Base-by-base conservation (phyloP, 768 basidiomycete species). In the Atractiella rhizophila region DNA sequence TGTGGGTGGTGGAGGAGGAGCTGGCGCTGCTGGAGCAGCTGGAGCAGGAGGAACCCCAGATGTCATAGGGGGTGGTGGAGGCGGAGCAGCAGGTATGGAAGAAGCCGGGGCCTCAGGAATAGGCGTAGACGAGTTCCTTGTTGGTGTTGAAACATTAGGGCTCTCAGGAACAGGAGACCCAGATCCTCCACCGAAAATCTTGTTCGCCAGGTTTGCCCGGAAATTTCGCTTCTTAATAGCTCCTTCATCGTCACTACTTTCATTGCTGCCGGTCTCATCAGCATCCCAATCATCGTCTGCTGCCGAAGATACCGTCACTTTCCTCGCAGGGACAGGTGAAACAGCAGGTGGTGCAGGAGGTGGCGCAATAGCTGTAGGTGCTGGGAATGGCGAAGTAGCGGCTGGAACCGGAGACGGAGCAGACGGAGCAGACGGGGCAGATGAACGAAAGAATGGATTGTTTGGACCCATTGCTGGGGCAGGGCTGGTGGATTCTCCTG, bases 231-330 rank as follows among this genome's bases (percentile, higher is more conserved):
- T 36, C 6, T 20, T n/a, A 12, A 65, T 65, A n/a, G 66, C 63
- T 35, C 75, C 61, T 44, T 83, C 82, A 56, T 83, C 82, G 40
- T 82, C 80, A 39, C 71, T 74, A 47, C 82, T 80, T 15, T 78
- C 76, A 2, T 77, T 74, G 25, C 63, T 62, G 26, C 63, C 64
- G 2, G 60, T 57, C 1, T 74, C 66, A 0, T 70, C 16, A 28
- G 21, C 24, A 20, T 30, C 75, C 1, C 70, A 74, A 47, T 74
- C 59, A 46, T 79, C 77, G 54, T 68, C 74, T 19, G 66, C 55
- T 0, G 68, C 58, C 6, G 66, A 60, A 2, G 74, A 69, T 2
- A 62, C 62, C 1, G 75, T 68, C 45, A 68, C 68, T 54, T 65
- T 68, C 4, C 36, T 30, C 9, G 51, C 45, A 21, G 52, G 37